Conservation (phyloP, 345 rosid species). For the Corchorus capsularis region DNA sequence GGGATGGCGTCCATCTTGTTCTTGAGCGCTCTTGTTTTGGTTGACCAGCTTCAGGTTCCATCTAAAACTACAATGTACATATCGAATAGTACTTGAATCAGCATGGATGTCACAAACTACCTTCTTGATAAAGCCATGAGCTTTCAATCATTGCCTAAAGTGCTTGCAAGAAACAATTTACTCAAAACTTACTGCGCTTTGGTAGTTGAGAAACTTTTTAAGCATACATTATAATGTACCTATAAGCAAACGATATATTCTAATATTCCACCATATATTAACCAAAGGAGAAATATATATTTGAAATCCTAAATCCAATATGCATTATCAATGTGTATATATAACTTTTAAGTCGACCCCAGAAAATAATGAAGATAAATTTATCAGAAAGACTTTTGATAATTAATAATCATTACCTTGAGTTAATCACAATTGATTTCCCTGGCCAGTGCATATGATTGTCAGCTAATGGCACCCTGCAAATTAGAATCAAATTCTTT, state of each 20-base stretch:
- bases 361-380: not conserved
- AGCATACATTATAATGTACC: not conserved
- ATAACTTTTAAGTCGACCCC: not conserved
- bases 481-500: not conserved
- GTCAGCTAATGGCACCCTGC: not conserved
- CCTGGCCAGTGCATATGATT: conserved; percentile 7
- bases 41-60: conserved; percentile 54
- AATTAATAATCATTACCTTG: not conserved
- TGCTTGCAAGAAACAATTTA: conserved; percentile 4
- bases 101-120: not conserved
- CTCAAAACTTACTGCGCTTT: not conserved
- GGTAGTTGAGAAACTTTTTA: not conserved
- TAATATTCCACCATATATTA: not conserved
- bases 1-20: conserved; percentile 67
- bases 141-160: not conserved
- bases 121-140: not conserved
- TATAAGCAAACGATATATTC: not conserved
- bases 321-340: not conserved
- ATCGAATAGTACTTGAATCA: not conserved
- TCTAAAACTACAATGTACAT: conserved; percentile 31
- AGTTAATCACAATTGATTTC: not conserved
- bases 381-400: not conserved
- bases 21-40: conserved; percentile 66
- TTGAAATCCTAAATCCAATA: not conserved
- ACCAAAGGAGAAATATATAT: not conserved